Evolutionary conservation across 306 rosid species (phyloP), one percentile per base, ranked within the genome.

Genomic region (Acacia crassicarpa): DNA sequence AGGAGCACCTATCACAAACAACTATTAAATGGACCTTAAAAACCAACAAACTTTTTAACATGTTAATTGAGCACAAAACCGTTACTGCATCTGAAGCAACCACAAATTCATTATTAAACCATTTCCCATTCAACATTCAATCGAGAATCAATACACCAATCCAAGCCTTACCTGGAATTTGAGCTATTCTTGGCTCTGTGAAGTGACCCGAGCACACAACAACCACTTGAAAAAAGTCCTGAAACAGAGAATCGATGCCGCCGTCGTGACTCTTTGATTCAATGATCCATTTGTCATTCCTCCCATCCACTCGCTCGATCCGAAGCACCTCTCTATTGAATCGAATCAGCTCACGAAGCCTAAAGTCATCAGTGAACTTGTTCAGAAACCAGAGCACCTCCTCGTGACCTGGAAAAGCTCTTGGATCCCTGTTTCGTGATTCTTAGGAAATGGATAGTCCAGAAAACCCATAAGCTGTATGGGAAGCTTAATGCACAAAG

Each of bases 131-230:
- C 45, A 46, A 3, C 8, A 46, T 25, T 45, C 56, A 61, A 25
- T 25, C 67, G 3, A 25, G 33, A 45, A 72, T 48, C 77, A 15
- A 48, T 9, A 27, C 15, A 46, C 44, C 43, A 49, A 30, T 73
- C 54, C 9, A 30, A 17, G 10, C 15, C 2, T 22, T 43, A 83
- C 86, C 86, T 2, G 86, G 83, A 78, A 83, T 73, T 22, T 23
- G 20, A 8, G 86, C 77, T 27, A 66, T 38, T 46, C 40, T 81
- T 1, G 88, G 85, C 73, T 81, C 81, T 0, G 78, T 81, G 70
- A 67, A 81, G 40, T 85, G 81, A 9, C 88, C 88, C 6, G 88
- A 72, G 25, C 88, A 85, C 25, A 85, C 75, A 48, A 81, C 81
- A 67, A 85, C 81, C 41, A 85, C 85, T 12, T 81, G 69, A 78